Evolutionary conservation across 1,139 yeast genomes (phyloP), one percentile per base, ranked within the genome.

Genomic region (Yamadazyma epiphylla): DNA sequence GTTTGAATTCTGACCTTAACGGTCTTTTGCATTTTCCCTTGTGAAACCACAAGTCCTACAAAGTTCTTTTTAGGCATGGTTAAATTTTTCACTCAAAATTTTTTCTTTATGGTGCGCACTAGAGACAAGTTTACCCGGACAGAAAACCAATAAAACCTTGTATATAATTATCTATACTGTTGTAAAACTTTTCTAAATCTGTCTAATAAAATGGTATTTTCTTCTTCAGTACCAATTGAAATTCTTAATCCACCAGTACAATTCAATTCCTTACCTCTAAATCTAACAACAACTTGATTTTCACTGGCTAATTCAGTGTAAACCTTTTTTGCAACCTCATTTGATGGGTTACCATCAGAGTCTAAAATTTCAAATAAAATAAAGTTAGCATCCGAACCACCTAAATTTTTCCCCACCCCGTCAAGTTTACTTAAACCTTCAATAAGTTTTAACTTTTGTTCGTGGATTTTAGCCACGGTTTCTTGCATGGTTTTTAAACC

Each of bases 1-100:
- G 75, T 76, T 53, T 83, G 84, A 26, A 91, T 91, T 38, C 96
- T 76, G 39, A 91, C 97, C 65, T 88, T 89, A 43, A 91, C 89
- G 41, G 97, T 89, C 68, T 91, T 91, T 59, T 75, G 73, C 96
- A 89, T 89, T 56, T 87, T 87, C 27, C 97, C 97, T 55, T 88
- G 96, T 35, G 96, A 86, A 24, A 87, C 80, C 46, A 91, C 97
- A 56, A 87, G 79, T 32, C 98, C 98, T 32, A 87, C 68, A 52
- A 89, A 86, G 55, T 86, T 87, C 49, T 86, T 95, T 60, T 87
- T 80, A 35, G 91, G 88, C 95, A 86, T 88, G 19, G 7, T 24
- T 13, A 28, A 22, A 28, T 28, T 31, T 31, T 31, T 31, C 31
- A 31, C 23, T 24, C 20, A 7, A 17, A 17, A 17, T 7, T 17